Conservation (phyloP, 768 basidiomycete genomes). For the Trametes gibbosa region DNA sequence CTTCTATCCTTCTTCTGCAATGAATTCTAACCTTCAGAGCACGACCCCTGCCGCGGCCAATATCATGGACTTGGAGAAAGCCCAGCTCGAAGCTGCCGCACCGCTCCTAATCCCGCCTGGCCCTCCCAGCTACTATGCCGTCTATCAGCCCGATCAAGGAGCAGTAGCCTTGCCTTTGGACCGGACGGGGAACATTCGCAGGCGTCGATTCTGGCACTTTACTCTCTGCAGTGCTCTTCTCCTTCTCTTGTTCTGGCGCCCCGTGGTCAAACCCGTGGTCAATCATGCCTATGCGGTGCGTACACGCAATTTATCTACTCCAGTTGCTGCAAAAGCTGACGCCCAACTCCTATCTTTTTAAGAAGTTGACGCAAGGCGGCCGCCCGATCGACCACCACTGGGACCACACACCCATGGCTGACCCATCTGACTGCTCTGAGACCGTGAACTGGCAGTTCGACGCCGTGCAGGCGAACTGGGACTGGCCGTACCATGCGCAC, state of each 20-base stretch:
- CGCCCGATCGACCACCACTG: neutral
- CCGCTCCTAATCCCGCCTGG: neutral
- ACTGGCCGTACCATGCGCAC: constrained; percentile 4
- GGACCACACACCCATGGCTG: neutral
- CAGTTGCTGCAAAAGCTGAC: neutral
- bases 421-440: neutral
- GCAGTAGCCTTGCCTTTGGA: neutral
- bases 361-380: neutral
- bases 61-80: constrained; percentile 1
- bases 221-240: constrained; percentile 1
- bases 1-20: neutral
- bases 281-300: neutral
- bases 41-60: neutral
- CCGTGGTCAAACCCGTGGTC: neutral
- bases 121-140: neutral
- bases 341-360: no score
- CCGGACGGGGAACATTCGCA: constrained; percentile 9
- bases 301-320: neutral
- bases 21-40: constrained; percentile 11
- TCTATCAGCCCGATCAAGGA: neutral
- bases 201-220: constrained; percentile 19
- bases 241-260: constrained; percentile 1
- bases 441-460: constrained; percentile 10
- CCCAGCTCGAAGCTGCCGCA: neutral
- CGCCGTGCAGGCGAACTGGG: neutral